Conservation (phyloP, 2,329 filamentous ascomycete species). For the Fusarium poae region DNA sequence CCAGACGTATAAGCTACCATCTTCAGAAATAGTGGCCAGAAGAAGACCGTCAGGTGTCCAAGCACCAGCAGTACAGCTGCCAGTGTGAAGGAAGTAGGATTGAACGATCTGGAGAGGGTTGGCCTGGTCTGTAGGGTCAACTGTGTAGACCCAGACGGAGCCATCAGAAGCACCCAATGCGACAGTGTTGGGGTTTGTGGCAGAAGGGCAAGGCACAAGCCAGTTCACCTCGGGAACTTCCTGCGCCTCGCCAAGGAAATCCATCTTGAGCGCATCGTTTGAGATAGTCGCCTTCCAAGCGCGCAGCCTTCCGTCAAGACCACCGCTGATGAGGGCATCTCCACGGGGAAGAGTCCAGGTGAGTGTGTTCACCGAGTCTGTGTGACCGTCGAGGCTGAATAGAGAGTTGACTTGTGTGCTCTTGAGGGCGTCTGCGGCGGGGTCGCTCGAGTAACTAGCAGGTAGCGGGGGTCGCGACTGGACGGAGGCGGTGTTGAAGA, state of each 20-base stretch:
- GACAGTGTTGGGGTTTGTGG: conserved; percentile 80
- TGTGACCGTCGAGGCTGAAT: conserved; percentile 87
- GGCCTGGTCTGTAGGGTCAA: conserved; percentile 73
- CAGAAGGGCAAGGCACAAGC: conserved; percentile 80
- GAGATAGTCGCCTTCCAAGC: conserved; percentile 71
- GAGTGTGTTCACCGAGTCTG: conserved; percentile 89
- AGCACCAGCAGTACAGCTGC: conserved; percentile 85
- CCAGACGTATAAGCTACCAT: conserved; percentile 90
- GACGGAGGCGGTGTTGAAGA: conserved; percentile 81
- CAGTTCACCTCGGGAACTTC: conserved; percentile 98
- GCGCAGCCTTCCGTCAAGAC: conserved; percentile 85
- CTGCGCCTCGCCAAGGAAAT: conserved; percentile 80
- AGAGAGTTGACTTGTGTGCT: conserved; percentile 73
- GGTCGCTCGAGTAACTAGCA: conserved; percentile 77
- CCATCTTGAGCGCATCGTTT: conserved; percentile 62
- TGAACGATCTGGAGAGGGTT: conserved; percentile 84
- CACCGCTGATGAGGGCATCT: conserved; percentile 87
- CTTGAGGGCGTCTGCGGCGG: conserved; percentile 60
- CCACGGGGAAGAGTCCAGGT: conserved; percentile 86
- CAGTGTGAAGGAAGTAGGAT: conserved; percentile 92
- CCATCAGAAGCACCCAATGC: conserved; percentile 92
- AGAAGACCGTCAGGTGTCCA: conserved; percentile 92
- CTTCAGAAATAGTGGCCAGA: conserved; percentile 89
- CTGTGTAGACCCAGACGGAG: conserved; percentile 94
- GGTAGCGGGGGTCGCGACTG: conserved; percentile 77